A percentile compares a stretch with the other conserved stretches of the same genome.
phyloP scores from a whole-genome alignment of 2,329 filamentous ascomycete genomes.

The Gaeumannomyces tritici region DNA sequence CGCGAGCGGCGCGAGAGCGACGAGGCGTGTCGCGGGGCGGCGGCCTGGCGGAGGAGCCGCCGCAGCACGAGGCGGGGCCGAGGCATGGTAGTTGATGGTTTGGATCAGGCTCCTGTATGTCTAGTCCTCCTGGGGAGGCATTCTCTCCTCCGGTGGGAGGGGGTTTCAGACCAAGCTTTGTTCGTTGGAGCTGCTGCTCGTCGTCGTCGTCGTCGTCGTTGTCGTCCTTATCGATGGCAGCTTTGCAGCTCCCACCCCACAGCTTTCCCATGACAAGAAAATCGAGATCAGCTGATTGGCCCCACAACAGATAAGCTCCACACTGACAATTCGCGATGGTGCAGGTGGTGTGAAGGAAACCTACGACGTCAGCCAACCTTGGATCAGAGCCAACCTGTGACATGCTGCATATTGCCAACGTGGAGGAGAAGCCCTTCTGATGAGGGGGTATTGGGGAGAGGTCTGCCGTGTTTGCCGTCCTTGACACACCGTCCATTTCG shows the following conservation, averaged over 20 bases:
- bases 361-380: background rate
- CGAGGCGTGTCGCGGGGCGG: constrained; percentile 11
- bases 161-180: background rate
- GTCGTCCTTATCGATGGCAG: background rate
- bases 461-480: background rate
- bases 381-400: background rate
- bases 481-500: background rate
- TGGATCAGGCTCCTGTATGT: background rate
- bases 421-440: background rate
- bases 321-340: background rate
- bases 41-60: constrained; percentile 17
- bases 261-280: background rate
- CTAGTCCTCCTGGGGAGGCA: background rate
- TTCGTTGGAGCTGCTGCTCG: background rate
- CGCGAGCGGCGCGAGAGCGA: constrained; percentile 22
- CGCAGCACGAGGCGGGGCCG: constrained; percentile 26
- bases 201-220: background rate
- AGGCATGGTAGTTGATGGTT: constrained; percentile 19
- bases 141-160: background rate
- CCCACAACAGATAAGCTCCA: background rate
- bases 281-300: background rate
- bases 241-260: background rate
- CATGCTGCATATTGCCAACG: background rate
- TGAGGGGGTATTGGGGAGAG: background rate
- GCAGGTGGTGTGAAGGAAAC: background rate